A percentile compares a stretch with the other conserved stretches of the same genome.
Evolutionary conservation across 1,284 basidiomycete genomes (phyloP).

Genomic region (Sphaerobolus stellatus): DNA sequence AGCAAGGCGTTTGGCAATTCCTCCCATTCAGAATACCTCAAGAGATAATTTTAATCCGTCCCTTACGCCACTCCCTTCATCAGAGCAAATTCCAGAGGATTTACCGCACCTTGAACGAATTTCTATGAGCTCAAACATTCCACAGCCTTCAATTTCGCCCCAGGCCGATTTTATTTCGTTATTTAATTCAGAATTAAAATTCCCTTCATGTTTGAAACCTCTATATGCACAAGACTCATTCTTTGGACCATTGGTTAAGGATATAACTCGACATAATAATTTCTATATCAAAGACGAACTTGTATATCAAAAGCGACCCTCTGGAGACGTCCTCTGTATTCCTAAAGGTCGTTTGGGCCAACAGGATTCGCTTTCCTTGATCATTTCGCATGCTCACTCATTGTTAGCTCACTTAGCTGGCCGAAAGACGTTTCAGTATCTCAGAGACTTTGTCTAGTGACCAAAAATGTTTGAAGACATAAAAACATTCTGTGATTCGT

Average conservation of each 20-base stretch:
- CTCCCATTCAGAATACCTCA: too few species aligned
- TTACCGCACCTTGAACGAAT: too few species aligned
- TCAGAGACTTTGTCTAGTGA: conserved; percentile 38
- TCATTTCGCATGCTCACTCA: conserved; percentile 35
- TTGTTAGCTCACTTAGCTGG: conserved; percentile 34
- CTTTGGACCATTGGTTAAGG: conserved; percentile 5
- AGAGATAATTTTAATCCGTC: too few species aligned
- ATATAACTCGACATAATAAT: conserved; percentile 19
- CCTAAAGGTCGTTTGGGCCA: conserved; percentile 26
- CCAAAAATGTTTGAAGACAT: conserved; percentile 27
- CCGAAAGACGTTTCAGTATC: conserved; percentile 30
- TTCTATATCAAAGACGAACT: conserved; percentile 27
- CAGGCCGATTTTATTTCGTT: too few species aligned
- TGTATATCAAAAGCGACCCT: conserved; percentile 22
- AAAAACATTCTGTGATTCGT: conserved; percentile 25
- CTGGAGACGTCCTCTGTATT: conserved; percentile 31
- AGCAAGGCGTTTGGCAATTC: too few species aligned
- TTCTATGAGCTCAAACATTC: too few species aligned
- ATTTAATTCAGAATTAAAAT: too few species aligned
- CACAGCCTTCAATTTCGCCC: too few species aligned
- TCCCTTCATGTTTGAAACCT: too few species aligned
- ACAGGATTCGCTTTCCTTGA: conserved; percentile 26
- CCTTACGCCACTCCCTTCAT: too few species aligned
- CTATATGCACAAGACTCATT: conserved; percentile 13
- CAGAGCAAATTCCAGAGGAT: too few species aligned